Conservation (phyloP, 2,329 filamentous ascomycete species). For the Alternaria sp. region DNA sequence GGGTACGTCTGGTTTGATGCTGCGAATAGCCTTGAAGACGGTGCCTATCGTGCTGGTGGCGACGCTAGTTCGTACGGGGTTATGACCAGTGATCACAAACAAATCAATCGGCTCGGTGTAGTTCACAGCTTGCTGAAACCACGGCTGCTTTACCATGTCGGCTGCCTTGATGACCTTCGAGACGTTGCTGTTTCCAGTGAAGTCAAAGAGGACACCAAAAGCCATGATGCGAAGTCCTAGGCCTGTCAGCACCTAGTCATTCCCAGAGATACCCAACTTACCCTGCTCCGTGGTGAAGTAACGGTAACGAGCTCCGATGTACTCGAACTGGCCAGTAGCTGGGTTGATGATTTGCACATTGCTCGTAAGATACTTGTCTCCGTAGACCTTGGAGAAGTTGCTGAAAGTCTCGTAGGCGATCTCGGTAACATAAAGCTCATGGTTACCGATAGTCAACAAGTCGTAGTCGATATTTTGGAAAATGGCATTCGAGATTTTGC, state of each 20-base stretch:
- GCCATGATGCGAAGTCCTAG: constrained; percentile 60
- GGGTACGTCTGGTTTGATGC: constrained; percentile 64
- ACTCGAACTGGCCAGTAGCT: constrained; percentile 54
- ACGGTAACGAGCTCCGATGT: constrained; percentile 58
- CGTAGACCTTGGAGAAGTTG: constrained; percentile 66
- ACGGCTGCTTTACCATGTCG: constrained; percentile 62
- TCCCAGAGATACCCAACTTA: constrained; percentile 6
- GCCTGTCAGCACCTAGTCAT: not conserved
- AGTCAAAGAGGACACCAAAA: constrained; percentile 61
- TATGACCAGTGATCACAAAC: constrained; percentile 71
- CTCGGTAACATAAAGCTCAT: constrained; percentile 70
- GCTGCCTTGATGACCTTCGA: constrained; percentile 67
- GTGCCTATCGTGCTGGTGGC: constrained; percentile 57
- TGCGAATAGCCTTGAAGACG: constrained; percentile 68
- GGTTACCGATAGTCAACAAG: constrained; percentile 66
- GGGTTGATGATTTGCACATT: constrained; percentile 62
- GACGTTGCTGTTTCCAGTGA: constrained; percentile 66
- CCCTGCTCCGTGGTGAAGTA: constrained; percentile 61
- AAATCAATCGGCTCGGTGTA: constrained; percentile 66
- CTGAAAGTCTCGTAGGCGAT: constrained; percentile 69
- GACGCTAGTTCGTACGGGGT: constrained; percentile 61
- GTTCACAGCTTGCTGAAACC: constrained; percentile 68
- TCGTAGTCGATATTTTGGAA: constrained; percentile 64
- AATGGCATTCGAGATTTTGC: constrained; percentile 62
- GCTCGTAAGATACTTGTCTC: constrained; percentile 63